phyloP scores from a whole-genome alignment of 2,329 filamentous ascomycete genomes.

The Coniochaeta ligniaria region DNA sequence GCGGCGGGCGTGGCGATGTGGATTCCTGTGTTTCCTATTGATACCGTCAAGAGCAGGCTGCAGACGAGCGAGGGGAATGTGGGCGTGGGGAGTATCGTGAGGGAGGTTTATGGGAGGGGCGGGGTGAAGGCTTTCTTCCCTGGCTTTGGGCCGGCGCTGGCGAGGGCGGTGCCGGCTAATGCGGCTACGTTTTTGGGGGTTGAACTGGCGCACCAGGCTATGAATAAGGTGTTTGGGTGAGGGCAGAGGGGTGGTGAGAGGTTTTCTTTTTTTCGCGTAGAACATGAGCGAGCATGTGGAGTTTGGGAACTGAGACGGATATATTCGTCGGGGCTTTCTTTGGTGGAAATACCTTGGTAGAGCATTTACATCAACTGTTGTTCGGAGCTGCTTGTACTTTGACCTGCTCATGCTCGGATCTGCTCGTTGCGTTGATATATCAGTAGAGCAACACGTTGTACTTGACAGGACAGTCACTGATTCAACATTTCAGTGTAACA shows the following conservation, averaged over 20 bases:
- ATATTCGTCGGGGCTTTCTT: neutral
- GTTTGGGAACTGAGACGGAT: neutral
- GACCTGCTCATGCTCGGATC: too few species aligned
- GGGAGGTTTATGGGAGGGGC: slow-evolving; percentile 73
- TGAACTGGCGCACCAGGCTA: slow-evolving; percentile 74
- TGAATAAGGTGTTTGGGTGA: slow-evolving; percentile 65
- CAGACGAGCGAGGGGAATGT: slow-evolving; percentile 86
- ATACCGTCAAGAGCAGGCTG: slow-evolving; percentile 90
- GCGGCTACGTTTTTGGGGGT: slow-evolving; percentile 90
- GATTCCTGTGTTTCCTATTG: slow-evolving; percentile 96
- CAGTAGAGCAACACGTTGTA: too few species aligned
- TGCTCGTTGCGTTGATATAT: too few species aligned
- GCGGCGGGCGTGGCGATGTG: slow-evolving; percentile 96
- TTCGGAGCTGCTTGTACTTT: neutral
- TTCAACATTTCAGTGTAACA: too few species aligned
- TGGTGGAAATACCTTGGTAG: neutral
- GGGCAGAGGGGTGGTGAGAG: neutral
- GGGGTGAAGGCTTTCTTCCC: slow-evolving; percentile 94
- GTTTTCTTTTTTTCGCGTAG: neutral
- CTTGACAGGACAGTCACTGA: too few species aligned
- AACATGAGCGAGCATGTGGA: slow-evolving; percentile 2
- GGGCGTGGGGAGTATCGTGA: slow-evolving; percentile 71
- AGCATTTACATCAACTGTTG: neutral
- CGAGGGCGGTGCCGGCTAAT: slow-evolving; percentile 90
- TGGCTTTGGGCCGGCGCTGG: slow-evolving; percentile 86